Evolutionary conservation across 2,329 filamentous ascomycete species (phyloP).

Genomic region (Phyllosticta paracitricarpa): DNA sequence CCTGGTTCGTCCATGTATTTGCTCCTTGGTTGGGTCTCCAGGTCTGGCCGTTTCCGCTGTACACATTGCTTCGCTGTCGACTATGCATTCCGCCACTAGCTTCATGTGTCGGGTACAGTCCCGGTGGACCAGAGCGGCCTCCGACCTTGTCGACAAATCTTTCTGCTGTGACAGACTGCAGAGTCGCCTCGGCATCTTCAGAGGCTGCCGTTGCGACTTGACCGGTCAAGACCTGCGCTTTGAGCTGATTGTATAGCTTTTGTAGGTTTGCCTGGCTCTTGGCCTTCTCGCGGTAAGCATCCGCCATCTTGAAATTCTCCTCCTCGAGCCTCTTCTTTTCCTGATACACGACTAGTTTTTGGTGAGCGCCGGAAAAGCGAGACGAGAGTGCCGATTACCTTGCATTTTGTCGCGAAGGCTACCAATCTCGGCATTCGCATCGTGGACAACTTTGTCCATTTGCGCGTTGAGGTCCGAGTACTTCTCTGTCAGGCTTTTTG

Average conservation of each 20-base stretch:
- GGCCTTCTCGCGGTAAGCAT: slow-evolving; percentile 59
- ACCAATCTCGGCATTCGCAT: slow-evolving; percentile 65
- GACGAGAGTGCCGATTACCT: slow-evolving; percentile 34
- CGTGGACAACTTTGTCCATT: slow-evolving; percentile 62
- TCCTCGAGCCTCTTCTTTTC: neutral
- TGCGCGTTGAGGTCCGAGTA: slow-evolving; percentile 54
- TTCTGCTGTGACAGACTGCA: slow-evolving; percentile 18
- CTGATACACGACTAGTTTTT: neutral
- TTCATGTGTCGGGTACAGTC: neutral
- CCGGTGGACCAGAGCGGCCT: slow-evolving; percentile 16
- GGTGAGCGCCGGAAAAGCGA: neutral
- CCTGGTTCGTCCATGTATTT: slow-evolving; percentile 4
- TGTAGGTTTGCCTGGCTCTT: slow-evolving; percentile 60
- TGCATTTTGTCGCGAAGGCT: slow-evolving; percentile 54
- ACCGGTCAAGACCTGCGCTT: slow-evolving; percentile 44
- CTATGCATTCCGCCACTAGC: neutral
- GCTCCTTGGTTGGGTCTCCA: slow-evolving; percentile 16
- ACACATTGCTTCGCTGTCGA: slow-evolving; percentile 7
- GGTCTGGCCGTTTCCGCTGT: neutral
- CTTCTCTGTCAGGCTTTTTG: slow-evolving; percentile 62
- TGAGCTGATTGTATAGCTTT: slow-evolving; percentile 47
- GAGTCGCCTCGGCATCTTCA: slow-evolving; percentile 29
- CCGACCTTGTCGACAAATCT: slow-evolving; percentile 17
- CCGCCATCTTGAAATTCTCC: slow-evolving; percentile 32
- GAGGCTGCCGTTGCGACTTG: slow-evolving; percentile 47